Conservation (phyloP, 345 rosid species). For the Pistacia atlantica region DNA sequence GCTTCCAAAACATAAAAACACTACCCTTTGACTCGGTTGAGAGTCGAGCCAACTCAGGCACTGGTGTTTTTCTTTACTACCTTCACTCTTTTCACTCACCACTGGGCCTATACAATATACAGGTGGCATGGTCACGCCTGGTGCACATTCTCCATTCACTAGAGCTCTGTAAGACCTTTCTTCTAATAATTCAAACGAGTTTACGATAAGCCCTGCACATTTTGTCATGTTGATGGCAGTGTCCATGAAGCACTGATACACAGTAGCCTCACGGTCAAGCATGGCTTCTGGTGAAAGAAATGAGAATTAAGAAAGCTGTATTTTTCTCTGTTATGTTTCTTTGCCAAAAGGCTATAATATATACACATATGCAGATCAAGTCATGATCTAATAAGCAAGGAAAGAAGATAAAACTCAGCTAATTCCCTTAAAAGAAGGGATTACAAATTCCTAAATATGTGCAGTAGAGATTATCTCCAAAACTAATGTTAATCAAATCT, state of each 20-base stretch:
- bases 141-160: conserved; percentile 30
- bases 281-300: too few relatives aligned
- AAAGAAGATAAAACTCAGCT: too few relatives aligned
- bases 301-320: too few relatives aligned
- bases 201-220: conserved; percentile 36
- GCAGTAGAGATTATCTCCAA: too few relatives aligned
- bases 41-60: conserved; percentile 42
- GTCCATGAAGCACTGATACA: conserved; percentile 24
- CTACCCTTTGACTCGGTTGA: conserved; percentile 35
- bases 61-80: neutral
- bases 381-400: too few relatives aligned
- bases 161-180: conserved; percentile 23
- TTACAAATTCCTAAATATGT: too few relatives aligned
- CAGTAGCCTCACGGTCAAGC: conserved; percentile 21
- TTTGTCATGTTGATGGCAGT: conserved; percentile 7
- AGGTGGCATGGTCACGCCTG: conserved; percentile 29
- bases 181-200: conserved; percentile 40
- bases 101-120: conserved; percentile 42
- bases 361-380: too few relatives aligned
- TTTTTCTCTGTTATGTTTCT: too few relatives aligned
- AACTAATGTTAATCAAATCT: too few relatives aligned
- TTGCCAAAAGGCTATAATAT: too few relatives aligned
- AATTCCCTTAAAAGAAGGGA: too few relatives aligned
- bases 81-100: neutral
- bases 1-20: conserved; percentile 46